Evolutionary conservation across 441 rosid genomes (phyloP).

Genomic region (Adansonia madagascariensis): DNA sequence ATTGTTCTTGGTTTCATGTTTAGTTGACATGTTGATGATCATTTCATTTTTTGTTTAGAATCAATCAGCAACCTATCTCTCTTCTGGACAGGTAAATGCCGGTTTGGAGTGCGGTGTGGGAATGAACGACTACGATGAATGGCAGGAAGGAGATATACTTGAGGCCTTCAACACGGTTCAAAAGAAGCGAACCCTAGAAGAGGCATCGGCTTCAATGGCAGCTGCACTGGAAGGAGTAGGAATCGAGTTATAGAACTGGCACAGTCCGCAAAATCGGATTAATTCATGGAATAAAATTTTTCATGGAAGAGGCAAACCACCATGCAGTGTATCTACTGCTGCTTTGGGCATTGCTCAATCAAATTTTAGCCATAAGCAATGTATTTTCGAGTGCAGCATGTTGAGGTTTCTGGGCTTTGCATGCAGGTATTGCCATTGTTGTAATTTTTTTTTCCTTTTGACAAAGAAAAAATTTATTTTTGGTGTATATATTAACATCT

Average conservation of each 20-base stretch:
- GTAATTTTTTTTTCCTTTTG: neutral
- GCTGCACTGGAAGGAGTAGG: constrained; percentile 78
- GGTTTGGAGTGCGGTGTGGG: constrained; percentile 93
- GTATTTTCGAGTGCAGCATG: neutral
- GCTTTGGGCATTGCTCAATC: neutral
- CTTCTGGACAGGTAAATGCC: constrained; percentile 62
- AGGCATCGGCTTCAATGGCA: constrained; percentile 93
- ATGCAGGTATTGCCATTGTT: constrained; percentile 12
- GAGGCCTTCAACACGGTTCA: constrained; percentile 72
- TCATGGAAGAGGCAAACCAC: neutral
- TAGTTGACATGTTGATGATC: neutral
- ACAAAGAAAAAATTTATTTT: neutral
- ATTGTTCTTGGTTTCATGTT: constrained; percentile 9
- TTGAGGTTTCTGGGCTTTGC: neutral
- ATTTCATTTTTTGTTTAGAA: neutral
- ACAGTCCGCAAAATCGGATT: neutral
- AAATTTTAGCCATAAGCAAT: neutral
- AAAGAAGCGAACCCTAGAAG: constrained; percentile 90
- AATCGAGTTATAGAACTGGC: constrained; percentile 38
- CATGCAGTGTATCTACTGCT: neutral
- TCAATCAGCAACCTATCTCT: neutral
- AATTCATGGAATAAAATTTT: neutral
- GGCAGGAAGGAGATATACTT: constrained; percentile 80
- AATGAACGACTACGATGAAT: constrained; percentile 63
- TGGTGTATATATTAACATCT: constrained; percentile 18